Percentiles rank a stretch among this genome's conserved stretches.
Evolutionary conservation across 192 early-diverging fungal genomes (phyloP).

Genomic region (Backusella psychrophila): DNA sequence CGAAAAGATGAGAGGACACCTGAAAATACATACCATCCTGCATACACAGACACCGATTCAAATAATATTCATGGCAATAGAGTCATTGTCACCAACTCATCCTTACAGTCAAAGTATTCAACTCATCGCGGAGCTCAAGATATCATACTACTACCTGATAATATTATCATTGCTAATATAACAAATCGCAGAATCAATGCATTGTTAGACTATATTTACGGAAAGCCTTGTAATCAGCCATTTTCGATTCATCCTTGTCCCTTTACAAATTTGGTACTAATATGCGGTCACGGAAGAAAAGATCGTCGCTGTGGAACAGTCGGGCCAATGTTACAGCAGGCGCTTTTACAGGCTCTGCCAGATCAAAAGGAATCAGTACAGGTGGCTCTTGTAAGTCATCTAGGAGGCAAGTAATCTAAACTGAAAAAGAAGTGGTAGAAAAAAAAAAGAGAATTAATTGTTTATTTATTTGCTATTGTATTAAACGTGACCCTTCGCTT

Average conservation of each 20-base stretch:
- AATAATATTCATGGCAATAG: neutral
- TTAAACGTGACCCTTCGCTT: neutral
- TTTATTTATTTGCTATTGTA: neutral
- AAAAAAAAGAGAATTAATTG: neutral
- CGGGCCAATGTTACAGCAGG: conserved; percentile 38
- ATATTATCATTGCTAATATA: conserved; percentile 45
- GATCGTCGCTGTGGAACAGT: conserved; percentile 49
- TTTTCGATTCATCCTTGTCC: conserved; percentile 25
- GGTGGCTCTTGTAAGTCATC: conserved; percentile 41
- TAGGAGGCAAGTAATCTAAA: conserved; percentile 34
- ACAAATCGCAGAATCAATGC: conserved; percentile 27
- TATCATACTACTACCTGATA: conserved; percentile 36
- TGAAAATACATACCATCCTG: neutral
- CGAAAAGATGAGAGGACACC: conserved; percentile 5
- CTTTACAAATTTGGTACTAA: conserved; percentile 26
- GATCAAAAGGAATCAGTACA: conserved; percentile 10
- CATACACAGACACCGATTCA: neutral
- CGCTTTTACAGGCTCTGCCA: conserved; percentile 28
- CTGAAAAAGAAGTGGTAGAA: neutral
- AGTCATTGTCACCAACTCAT: conserved; percentile 4
- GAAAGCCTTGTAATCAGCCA: conserved; percentile 6
- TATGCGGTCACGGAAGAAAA: conserved; percentile 47
- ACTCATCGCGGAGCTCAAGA: neutral
- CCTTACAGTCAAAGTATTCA: conserved; percentile 12
- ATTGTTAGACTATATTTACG: conserved; percentile 41